Evolutionary conservation across 1,284 basidiomycete genomes (phyloP).

Genomic region (Athelia sp.): DNA sequence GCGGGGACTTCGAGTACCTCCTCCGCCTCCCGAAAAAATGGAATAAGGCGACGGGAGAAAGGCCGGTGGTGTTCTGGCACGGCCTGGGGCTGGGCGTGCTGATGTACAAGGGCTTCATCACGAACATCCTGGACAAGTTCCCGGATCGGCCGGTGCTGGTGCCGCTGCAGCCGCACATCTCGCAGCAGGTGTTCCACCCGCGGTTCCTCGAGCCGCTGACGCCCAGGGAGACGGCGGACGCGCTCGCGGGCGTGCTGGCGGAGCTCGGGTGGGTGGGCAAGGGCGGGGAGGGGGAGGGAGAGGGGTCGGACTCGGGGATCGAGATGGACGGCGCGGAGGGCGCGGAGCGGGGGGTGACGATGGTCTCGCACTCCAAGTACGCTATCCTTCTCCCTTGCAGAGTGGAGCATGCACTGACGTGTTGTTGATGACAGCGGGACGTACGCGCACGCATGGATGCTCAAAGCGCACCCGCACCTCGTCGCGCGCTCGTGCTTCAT

Average conservation of each 20-base stretch:
- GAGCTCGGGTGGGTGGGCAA: slow-evolving; percentile 62
- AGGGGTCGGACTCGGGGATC: not conserved
- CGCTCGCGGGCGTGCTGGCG: slow-evolving; percentile 55
- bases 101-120: slow-evolving; percentile 56
- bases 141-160: slow-evolving; percentile 74
- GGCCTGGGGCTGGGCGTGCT: slow-evolving; percentile 80
- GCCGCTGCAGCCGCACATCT: slow-evolving; percentile 79
- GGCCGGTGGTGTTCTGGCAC: slow-evolving; percentile 82
- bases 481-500: slow-evolving; percentile 78
- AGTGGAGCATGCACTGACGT: slow-evolving; percentile 1
- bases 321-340: too few relatives aligned
- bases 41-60: slow-evolving; percentile 45
- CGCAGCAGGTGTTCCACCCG: slow-evolving; percentile 78
- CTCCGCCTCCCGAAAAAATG: slow-evolving; percentile 61
- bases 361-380: slow-evolving; percentile 87
- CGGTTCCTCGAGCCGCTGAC: slow-evolving; percentile 68
- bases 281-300: slow-evolving; percentile 10
- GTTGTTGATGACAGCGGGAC: slow-evolving; percentile 54
- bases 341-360: slow-evolving; percentile 49
- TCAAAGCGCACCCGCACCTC: slow-evolving; percentile 73
- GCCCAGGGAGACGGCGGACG: slow-evolving; percentile 52
- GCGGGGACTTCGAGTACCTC: slow-evolving; percentile 74
- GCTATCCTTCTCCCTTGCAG: slow-evolving; percentile 20
- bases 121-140: slow-evolving; percentile 45
- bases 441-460: slow-evolving; percentile 78